Percentiles rank a stretch among this genome's conserved stretches.
Conservation (phyloP, 495 filamentous ascomycete genomes). For the Barbatosphaeria neglecta region DNA sequence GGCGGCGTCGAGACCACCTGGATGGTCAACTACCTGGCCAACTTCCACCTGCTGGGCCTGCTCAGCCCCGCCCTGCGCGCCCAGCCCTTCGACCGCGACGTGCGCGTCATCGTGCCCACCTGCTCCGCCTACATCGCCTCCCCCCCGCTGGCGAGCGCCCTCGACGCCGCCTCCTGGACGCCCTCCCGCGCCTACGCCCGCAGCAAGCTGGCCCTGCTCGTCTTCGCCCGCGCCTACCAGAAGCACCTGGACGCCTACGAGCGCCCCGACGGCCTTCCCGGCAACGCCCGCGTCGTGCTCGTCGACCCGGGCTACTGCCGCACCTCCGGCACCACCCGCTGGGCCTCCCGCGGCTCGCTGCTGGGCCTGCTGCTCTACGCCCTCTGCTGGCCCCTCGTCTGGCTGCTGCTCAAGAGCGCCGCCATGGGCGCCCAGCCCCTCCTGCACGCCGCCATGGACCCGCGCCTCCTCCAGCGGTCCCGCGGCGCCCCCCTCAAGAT, state of each 20-base stretch:
- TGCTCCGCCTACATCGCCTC: constrained; percentile 78
- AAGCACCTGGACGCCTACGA: constrained; percentile 73
- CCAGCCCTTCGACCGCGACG: constrained; percentile 87
- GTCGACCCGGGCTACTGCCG: constrained; percentile 77
- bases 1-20: constrained; percentile 76
- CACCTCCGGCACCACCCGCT: constrained; percentile 78
- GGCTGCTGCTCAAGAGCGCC: constrained; percentile 77
- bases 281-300: constrained; percentile 67
- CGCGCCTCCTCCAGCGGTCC: constrained; percentile 43
- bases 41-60: constrained; percentile 88
- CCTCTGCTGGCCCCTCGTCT: constrained; percentile 65
- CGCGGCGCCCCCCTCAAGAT: constrained; percentile 64
- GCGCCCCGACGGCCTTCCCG: constrained; percentile 68
- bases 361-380: constrained; percentile 75
- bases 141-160: constrained; percentile 39
- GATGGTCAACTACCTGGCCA: constrained; percentile 90
- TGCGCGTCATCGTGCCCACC: constrained; percentile 73
- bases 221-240: constrained; percentile 79
- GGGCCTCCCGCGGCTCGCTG: constrained; percentile 71
- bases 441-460: constrained; percentile 75
- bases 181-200: constrained; percentile 56
- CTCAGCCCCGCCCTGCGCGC: constrained; percentile 76
- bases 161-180: constrained; percentile 38
- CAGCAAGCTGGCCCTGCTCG: constrained; percentile 81
- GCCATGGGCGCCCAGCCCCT: constrained; percentile 78